These are phyloP conservation scores for Pulicaria dysenterica DNA, from an alignment of 129 eudicot species.

Conservation along the genomic window DNA sequence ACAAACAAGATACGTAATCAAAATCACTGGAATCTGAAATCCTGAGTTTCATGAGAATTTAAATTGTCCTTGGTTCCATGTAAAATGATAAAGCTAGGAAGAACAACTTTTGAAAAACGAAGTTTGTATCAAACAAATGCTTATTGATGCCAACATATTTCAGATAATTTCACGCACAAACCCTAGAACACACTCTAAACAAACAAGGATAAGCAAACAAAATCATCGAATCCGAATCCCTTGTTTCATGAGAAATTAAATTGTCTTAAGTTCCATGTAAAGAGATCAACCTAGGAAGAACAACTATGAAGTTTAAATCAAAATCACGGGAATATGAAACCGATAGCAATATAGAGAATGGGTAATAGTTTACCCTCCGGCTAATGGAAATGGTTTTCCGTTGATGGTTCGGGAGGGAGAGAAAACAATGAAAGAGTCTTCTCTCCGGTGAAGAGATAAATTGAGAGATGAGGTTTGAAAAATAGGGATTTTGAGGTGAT, in stretches of 20 bases:
- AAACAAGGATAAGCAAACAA: background rate
- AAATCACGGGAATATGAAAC: too few relatives aligned
- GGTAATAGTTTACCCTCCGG: conserved; percentile 23
- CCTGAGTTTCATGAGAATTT: background rate
- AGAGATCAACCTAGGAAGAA: too few relatives aligned
- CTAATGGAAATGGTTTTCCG: conserved; percentile 1
- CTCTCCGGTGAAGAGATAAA: conserved; percentile 33
- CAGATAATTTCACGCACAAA: background rate
- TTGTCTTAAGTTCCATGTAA: too few relatives aligned
- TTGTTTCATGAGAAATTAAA: too few relatives aligned
- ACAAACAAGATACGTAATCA: background rate
- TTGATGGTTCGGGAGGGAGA: conserved; percentile 28
- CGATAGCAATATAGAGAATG: background rate
- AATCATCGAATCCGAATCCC: conserved; percentile 21
- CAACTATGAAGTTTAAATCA: background rate
- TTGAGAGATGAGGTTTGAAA: conserved; percentile 5
- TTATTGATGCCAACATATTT: background rate
- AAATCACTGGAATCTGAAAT: conserved; percentile 23
- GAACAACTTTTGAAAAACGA: too few relatives aligned
- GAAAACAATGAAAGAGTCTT: conserved; percentile 34
- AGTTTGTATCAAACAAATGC: background rate
- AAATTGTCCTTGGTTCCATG: too few relatives aligned
- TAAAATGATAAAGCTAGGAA: too few relatives aligned
- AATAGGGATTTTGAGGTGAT: conserved; percentile 34
- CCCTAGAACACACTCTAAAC: background rate